phyloP scores from a whole-genome alignment of 306 rosid species.

The Fragaria vesca region DNA sequence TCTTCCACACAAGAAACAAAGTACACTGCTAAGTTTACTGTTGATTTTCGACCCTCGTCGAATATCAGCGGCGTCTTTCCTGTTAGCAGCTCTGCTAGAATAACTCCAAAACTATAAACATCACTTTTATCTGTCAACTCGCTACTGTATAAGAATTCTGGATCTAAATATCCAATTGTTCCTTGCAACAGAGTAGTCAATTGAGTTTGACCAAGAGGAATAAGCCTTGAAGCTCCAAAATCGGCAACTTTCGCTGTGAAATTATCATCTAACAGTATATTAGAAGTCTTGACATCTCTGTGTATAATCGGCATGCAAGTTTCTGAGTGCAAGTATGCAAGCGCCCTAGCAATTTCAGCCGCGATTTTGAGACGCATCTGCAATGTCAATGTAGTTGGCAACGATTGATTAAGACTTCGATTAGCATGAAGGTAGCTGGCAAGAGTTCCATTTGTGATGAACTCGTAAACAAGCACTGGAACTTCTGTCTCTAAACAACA shows the following conservation, averaged over 20 bases:
- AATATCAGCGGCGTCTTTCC: slow-evolving; percentile 13
- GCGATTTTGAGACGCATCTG: slow-evolving; percentile 31
- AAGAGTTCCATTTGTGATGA: slow-evolving; percentile 28
- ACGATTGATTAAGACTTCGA: background rate
- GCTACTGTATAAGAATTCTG: slow-evolving; percentile 18
- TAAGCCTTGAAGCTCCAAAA: slow-evolving; percentile 32
- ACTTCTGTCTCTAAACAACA: slow-evolving; percentile 33
- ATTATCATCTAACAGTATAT: slow-evolving; percentile 18
- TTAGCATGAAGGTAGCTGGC: background rate
- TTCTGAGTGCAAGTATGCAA: slow-evolving; percentile 29
- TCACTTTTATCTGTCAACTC: slow-evolving; percentile 23
- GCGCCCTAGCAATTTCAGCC: slow-evolving; percentile 16
- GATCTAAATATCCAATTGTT: slow-evolving; percentile 26
- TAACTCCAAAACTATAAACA: slow-evolving; percentile 19
- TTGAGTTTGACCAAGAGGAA: slow-evolving; percentile 30
- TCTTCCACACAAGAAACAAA: slow-evolving; percentile 16
- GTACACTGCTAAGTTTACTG: slow-evolving; percentile 13
- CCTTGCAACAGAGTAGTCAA: slow-evolving; percentile 31
- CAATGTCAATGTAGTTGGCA: slow-evolving; percentile 2
- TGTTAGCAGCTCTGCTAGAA: slow-evolving; percentile 23
- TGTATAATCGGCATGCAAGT: slow-evolving; percentile 28
- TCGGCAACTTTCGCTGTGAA: slow-evolving; percentile 24
- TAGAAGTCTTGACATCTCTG: slow-evolving; percentile 30
- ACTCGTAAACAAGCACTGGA: slow-evolving; percentile 23
- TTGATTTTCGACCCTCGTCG: background rate